Evolutionary conservation across 805 yeast genomes (phyloP), one percentile per base, ranked within the genome.

Genomic region (Wickerhamomyces kurtzmanii): DNA sequence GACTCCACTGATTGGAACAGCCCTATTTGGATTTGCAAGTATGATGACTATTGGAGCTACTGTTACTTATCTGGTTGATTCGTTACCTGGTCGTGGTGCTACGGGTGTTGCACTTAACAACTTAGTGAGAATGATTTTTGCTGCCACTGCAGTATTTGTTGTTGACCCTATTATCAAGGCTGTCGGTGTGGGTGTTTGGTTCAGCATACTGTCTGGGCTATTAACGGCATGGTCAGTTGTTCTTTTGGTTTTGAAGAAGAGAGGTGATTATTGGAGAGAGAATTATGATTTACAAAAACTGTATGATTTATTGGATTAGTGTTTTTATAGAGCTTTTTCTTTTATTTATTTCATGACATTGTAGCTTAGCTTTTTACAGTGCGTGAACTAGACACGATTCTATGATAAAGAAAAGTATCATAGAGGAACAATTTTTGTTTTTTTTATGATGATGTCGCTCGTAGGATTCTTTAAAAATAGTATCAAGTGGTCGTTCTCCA

Each of bases 31-130:
- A 0, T 73, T 78, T 45, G 82, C 89, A 0, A 74, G 83, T 19
- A 80, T 84, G 91, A 71, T 83, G 53, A 71, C 81, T 4, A 82
- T 83, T 39, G 91, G 93, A 4, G 72, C 83, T 7, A 78, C 85
- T 0, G 70, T 78, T 3, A 83, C 94, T 0, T 85, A 83, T 44
- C 55, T 84, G 31, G 86, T 84, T 1, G 95, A 84, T 45, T 72
- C 85, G 2, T 60, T 85, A 24, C 94, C 95, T 0, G 93, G 94
- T 0, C 66, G 76, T 42, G 93, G 94, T 23, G 87, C 94, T 10
- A 80, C 94, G 0, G 94, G 93, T 1, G 82, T 84, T 27, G 94
- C 94, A 0, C 50, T 85, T 28, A 84, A 81, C 43, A 85, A 84
- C 45, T 64, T 84, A 31, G 60, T 78, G 12, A 63, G 95, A 40